Conservation (phyloP, 2,329 filamentous ascomycete species). For the Fusarium phyllophilum region DNA sequence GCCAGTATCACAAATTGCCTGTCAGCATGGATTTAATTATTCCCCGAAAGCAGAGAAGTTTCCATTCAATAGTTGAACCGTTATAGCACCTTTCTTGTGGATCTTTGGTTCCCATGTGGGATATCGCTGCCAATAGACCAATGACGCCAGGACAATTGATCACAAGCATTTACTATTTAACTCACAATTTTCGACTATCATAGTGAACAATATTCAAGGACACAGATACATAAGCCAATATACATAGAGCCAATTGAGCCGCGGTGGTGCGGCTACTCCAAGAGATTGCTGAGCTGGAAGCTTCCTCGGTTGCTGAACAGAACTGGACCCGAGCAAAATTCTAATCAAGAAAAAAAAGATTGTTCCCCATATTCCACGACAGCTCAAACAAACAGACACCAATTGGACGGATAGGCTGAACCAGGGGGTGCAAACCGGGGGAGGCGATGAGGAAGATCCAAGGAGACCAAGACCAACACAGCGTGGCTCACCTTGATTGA, state of each 20-base stretch:
- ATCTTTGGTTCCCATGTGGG: constrained; percentile 27
- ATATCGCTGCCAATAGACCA: constrained; percentile 22
- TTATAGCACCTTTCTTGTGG: constrained; percentile 41
- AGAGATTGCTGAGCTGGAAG: constrained; percentile 15
- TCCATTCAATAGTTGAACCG: constrained; percentile 1
- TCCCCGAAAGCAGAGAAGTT: neutral
- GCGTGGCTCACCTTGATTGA: constrained; percentile 24
- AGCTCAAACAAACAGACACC: constrained; percentile 23
- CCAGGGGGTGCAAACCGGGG: constrained; percentile 34
- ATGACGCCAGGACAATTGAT: constrained; percentile 19
- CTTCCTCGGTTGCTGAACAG: constrained; percentile 5
- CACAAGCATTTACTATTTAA: constrained; percentile 13
- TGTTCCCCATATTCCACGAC: constrained; percentile 13
- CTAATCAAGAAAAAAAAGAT: neutral
- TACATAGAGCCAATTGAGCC: neutral
- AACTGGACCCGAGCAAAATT: constrained; percentile 12
- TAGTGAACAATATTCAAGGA: constrained; percentile 17
- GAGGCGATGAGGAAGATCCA: constrained; percentile 33
- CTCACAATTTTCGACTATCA: constrained; percentile 4
- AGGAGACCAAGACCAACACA: constrained; percentile 36
- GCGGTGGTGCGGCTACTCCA: neutral
- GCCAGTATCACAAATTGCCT: neutral
- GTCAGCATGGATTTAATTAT: neutral
- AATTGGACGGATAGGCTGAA: constrained; percentile 35
- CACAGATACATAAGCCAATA: neutral